A percentile compares a stretch with the other conserved stretches of the same genome.
Conservation (phyloP, 805 yeast species). For the Nakazawaea wyomingensis region DNA sequence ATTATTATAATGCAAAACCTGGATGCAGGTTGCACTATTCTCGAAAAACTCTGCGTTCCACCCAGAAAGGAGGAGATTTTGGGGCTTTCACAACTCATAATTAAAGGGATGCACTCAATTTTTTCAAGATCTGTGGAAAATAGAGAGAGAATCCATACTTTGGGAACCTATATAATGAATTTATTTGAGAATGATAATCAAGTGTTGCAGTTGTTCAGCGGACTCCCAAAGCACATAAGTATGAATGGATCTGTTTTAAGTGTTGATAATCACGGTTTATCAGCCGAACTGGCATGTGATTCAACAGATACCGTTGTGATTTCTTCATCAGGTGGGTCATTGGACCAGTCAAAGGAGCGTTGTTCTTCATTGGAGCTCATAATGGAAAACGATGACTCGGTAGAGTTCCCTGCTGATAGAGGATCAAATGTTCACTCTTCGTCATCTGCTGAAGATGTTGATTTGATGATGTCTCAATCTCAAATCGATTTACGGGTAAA, state of each 20-base stretch:
- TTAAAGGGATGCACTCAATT: not conserved
- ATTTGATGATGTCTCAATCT: not conserved
- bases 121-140: not conserved
- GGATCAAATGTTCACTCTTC: no score
- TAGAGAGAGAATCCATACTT: no score
- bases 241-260: not conserved
- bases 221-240: not conserved
- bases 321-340: not conserved
- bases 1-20: not conserved
- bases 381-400: not conserved
- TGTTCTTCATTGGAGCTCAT: constrained; percentile 3
- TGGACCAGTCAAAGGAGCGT: not conserved
- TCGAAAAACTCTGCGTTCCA: not conserved
- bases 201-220: not conserved
- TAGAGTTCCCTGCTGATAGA: no score
- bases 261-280: no score
- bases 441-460: no score
- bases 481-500: no score
- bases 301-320: not conserved
- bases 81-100: not conserved
- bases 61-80: not conserved
- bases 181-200: not conserved
- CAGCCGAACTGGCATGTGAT: not conserved
- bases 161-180: no score
- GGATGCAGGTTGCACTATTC: not conserved